A percentile compares a stretch with the other conserved stretches of the same genome.
Evolutionary conservation across 2,329 filamentous ascomycete genomes (phyloP).

Genomic region (Colletotrichum sp.): DNA sequence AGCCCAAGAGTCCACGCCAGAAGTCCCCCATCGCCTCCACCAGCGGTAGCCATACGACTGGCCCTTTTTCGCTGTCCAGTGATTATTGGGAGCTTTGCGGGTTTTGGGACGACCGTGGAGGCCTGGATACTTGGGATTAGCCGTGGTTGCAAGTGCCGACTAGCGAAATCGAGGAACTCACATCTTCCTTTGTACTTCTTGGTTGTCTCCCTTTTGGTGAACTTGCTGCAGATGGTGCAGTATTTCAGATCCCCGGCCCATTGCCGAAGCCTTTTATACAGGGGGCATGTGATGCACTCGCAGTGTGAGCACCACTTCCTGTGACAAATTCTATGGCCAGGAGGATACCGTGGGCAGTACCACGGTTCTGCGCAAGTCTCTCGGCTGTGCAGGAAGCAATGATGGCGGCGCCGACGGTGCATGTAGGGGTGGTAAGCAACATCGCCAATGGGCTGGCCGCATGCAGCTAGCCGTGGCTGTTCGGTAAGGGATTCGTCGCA

Average conservation of each 20-base stretch:
- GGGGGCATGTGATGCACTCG: not conserved
- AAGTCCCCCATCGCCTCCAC: not conserved
- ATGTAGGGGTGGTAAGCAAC: not conserved
- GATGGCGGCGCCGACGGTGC: not conserved
- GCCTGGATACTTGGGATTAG: not conserved
- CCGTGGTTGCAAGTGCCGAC: not conserved
- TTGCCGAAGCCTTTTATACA: not conserved
- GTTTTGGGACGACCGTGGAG: not conserved
- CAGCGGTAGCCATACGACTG: not conserved
- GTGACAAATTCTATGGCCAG: not conserved
- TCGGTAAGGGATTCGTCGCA: not conserved
- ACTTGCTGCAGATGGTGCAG: not conserved
- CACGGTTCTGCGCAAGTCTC: not conserved
- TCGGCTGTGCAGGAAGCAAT: not conserved
- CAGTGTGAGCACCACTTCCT: not conserved
- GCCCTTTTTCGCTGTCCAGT: not conserved
- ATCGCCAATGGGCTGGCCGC: not conserved
- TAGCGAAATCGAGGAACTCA: not conserved
- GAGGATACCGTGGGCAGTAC: not conserved
- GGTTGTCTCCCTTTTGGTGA: not conserved
- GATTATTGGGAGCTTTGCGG: not conserved
- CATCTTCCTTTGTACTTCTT: conserved; percentile 2
- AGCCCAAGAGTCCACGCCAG: not conserved
- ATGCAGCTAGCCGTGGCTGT: not conserved
- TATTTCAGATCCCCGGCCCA: not conserved